phyloP scores from a whole-genome alignment of 768 basidiomycete species.

The Hericium erinaceus region DNA sequence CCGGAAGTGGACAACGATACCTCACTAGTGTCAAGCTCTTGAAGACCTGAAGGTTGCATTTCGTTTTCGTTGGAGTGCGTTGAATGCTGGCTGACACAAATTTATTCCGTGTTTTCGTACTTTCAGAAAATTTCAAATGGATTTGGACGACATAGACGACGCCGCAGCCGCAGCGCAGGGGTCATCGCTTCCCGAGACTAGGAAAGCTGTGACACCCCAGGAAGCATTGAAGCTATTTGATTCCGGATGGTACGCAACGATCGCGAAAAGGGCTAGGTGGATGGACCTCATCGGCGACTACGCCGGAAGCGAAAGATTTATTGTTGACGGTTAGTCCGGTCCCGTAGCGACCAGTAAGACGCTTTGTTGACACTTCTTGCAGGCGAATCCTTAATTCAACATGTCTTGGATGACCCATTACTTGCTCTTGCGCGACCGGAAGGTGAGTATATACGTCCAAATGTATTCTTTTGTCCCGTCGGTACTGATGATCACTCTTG shows the following conservation, averaged over 20 bases:
- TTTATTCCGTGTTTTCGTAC: too few species aligned
- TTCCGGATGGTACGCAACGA: conserved; percentile 28
- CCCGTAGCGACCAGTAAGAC: not conserved
- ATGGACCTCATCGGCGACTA: conserved; percentile 71
- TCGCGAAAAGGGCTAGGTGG: conserved; percentile 35
- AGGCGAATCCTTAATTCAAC: conserved; percentile 57
- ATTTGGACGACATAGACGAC: too few species aligned
- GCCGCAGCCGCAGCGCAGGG: too few species aligned
- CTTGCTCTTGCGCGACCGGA: conserved; percentile 42
- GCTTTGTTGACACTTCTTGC: not conserved
- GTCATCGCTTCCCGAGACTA: too few species aligned
- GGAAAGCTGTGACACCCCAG: too few species aligned
- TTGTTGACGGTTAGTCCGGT: conserved; percentile 46
- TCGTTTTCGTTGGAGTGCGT: too few species aligned
- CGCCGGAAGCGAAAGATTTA: conserved; percentile 55
- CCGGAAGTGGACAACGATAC: too few species aligned
- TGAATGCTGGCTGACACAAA: too few species aligned
- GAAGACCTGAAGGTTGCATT: too few species aligned
- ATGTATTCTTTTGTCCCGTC: too few species aligned
- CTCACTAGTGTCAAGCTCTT: too few species aligned
- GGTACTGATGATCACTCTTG: not conserved
- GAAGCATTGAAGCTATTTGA: conserved; percentile 18
- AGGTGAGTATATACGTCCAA: conserved; percentile 25
- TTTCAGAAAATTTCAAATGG: too few species aligned
- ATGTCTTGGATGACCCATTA: conserved; percentile 51